phyloP scores from a whole-genome alignment of 202 grass and related monocot species.

The Brachypodium distachyon region DNA sequence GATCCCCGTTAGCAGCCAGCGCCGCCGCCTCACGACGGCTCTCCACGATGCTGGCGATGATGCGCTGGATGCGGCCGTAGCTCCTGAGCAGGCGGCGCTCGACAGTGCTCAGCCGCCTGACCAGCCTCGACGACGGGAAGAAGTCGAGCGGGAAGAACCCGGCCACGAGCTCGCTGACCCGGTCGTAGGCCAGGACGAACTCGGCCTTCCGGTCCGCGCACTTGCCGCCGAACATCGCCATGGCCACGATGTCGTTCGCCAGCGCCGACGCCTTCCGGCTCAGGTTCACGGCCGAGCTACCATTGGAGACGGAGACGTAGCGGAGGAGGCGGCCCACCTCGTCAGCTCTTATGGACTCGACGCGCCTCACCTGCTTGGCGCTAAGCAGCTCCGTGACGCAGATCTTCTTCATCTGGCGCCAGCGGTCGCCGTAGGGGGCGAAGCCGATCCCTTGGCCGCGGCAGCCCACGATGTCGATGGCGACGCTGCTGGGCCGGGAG shows the following conservation, averaged over 20 bases:
- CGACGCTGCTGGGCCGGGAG: background rate
- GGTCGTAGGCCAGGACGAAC: too few relatives aligned
- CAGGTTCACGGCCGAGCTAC: background rate
- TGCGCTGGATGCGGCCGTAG: background rate
- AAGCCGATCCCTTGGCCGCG: background rate
- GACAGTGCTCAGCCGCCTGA: background rate
- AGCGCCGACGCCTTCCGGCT: background rate
- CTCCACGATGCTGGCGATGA: constrained; percentile 7
- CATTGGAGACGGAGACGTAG: background rate
- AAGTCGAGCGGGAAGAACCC: constrained; percentile 28
- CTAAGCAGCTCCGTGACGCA: background rate
- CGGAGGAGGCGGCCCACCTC: constrained; percentile 4
- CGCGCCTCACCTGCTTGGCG: constrained; percentile 13
- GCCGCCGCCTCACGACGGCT: background rate
- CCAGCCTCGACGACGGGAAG: constrained; percentile 32
- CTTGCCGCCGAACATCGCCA: constrained; percentile 27
- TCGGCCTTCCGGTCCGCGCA: constrained; percentile 5
- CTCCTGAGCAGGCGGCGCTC: background rate
- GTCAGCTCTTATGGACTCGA: background rate
- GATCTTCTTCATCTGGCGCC: constrained; percentile 16
- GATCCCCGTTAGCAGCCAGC: background rate
- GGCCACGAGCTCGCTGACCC: background rate
- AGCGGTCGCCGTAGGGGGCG: too few relatives aligned
- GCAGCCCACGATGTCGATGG: background rate
- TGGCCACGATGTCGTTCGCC: constrained; percentile 11